These are phyloP conservation scores for Xerocomellus amylosporus DNA, from an alignment of 768 basidiomycete species.

Conservation along the genomic window DNA sequence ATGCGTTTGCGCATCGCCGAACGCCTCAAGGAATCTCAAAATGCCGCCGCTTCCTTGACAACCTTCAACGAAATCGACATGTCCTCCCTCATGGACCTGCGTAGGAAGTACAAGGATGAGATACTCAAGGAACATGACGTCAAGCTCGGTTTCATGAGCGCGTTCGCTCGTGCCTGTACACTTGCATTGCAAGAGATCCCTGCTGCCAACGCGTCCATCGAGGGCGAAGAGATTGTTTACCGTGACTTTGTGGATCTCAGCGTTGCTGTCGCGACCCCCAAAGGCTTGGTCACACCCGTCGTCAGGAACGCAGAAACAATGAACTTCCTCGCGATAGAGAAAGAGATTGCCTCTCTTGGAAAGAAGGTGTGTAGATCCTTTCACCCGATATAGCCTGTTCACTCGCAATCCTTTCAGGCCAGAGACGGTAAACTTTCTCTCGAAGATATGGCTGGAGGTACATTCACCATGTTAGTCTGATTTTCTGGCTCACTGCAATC, in stretches of 20 bases:
- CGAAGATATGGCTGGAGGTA: constrained; percentile 97
- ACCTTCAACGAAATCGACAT: constrained; percentile 99
- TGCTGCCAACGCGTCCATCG: constrained; percentile 90
- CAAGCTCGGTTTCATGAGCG: constrained; percentile 98
- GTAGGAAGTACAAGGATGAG: constrained; percentile 89
- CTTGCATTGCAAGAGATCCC: constrained; percentile 91
- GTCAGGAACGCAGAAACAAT: constrained; percentile 86
- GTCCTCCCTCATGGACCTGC: constrained; percentile 92
- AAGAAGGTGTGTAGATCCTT: constrained; percentile 61
- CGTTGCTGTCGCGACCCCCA: constrained; percentile 95
- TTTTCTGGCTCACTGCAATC: not conserved
- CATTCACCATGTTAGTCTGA: constrained; percentile 89
- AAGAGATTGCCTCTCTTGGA: constrained; percentile 85
- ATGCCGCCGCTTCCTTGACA: constrained; percentile 92
- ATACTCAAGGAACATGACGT: constrained; percentile 89
- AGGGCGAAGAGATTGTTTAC: constrained; percentile 92
- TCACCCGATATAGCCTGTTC: constrained; percentile 2
- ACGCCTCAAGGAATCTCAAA: constrained; percentile 97
- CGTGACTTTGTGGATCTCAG: constrained; percentile 89
- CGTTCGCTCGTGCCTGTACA: constrained; percentile 84
- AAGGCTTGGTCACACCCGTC: constrained; percentile 95
- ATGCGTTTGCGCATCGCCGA: constrained; percentile 98
- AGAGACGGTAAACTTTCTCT: constrained; percentile 91
- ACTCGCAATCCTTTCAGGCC: constrained; percentile 46
- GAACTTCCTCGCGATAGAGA: constrained; percentile 89